Evolutionary conservation across 1,139 yeast species (phyloP).

Genomic region (Protomyces gravidus): DNA sequence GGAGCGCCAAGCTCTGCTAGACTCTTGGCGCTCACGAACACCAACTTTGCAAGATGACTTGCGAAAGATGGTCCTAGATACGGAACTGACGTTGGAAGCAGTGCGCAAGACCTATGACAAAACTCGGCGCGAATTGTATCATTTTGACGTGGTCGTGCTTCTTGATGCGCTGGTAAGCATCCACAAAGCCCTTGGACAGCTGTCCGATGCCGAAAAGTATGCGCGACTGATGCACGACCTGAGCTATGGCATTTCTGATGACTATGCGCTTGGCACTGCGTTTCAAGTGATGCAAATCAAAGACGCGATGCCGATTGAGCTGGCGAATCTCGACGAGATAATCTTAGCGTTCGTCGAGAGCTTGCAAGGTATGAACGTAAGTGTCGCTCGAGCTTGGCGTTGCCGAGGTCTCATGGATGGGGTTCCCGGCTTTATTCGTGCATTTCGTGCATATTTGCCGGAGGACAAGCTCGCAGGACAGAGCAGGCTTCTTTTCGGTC

Average conservation of each 20-base stretch:
- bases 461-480: neutral
- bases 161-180: neutral
- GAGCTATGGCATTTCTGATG: neutral
- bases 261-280: neutral
- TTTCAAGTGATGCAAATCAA: neutral
- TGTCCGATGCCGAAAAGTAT: neutral
- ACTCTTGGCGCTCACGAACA: neutral
- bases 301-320: neutral
- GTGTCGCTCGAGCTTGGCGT: neutral
- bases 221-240: neutral
- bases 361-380: neutral
- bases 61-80: neutral
- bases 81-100: neutral
- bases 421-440: neutral
- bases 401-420: neutral
- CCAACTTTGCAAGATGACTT: neutral
- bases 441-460: neutral
- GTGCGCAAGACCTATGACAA: neutral
- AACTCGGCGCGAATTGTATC: neutral
- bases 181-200: neutral
- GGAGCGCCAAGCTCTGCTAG: neutral
- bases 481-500: neutral
- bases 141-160: neutral
- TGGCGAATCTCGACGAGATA: neutral
- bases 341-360: neutral